Evolutionary conservation across 192 early-diverging fungal genomes (phyloP).

Genomic region (Rhizophagus clarus): DNA sequence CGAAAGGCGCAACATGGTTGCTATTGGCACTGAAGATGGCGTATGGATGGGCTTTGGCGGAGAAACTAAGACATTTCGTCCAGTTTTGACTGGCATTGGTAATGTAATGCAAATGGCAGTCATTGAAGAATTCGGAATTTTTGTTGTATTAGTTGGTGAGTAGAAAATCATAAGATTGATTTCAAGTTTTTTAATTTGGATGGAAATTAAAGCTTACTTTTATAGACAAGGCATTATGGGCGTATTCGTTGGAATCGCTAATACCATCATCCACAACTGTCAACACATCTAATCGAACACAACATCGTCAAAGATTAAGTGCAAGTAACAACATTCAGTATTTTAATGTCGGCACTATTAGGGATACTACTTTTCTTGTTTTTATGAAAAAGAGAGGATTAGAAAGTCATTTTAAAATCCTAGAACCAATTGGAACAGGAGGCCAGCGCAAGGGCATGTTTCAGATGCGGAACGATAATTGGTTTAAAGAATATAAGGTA

Average conservation of each 20-base stretch:
- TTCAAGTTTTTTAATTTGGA: neutral
- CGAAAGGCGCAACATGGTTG: conserved; percentile 64
- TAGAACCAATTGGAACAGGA: conserved; percentile 39
- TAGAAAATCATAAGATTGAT: conserved; percentile 19
- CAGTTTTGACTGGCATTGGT: conserved; percentile 55
- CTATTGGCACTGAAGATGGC: conserved; percentile 87
- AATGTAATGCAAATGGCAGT: conserved; percentile 88
- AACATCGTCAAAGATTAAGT: conserved; percentile 50
- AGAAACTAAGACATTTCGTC: conserved; percentile 47
- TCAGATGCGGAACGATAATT: conserved; percentile 30
- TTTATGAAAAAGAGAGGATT: conserved; percentile 42
- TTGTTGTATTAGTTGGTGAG: conserved; percentile 79
- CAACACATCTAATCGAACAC: conserved; percentile 45
- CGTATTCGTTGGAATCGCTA: conserved; percentile 71
- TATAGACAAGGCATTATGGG: conserved; percentile 67
- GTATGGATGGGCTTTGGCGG: conserved; percentile 67
- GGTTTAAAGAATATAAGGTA: conserved; percentile 63
- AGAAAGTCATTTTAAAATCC: conserved; percentile 39
- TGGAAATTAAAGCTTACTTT: neutral
- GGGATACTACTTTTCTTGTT: conserved; percentile 42
- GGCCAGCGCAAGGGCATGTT: conserved; percentile 31
- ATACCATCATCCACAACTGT: conserved; percentile 25
- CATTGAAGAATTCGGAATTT: conserved; percentile 72
- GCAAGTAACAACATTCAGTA: conserved; percentile 54
- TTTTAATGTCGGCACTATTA: conserved; percentile 48